Base-by-base conservation (phyloP, 2,329 filamentous ascomycete species). In the Exophiala aquamarina region DNA sequence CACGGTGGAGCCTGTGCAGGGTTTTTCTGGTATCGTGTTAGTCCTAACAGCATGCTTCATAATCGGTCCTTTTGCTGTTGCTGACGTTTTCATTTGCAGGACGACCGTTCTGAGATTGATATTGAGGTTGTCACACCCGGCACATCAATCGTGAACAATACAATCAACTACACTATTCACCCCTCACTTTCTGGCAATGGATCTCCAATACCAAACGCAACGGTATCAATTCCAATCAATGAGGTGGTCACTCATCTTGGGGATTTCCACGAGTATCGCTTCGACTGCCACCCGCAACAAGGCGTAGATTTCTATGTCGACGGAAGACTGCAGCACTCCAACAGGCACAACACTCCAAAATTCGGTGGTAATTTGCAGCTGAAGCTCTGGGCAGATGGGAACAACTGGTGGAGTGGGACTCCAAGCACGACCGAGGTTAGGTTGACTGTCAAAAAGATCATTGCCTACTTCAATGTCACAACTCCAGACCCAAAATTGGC, bases 11-110 rank as follows among this genome's bases (percentile, higher is more conserved):
- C 59, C 17, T 60, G 60, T 46, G 59, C 54, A 9, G 56, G 55
- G 26, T 63, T 63, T 35, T 63, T 63, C 42, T 63, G 61, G 61
- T 63, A 63, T 54, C 56, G 55, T 52, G 61, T 63, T 11, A 26
- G 23, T 26, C 6, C 11, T 26, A 11, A 38, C 50, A 32, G 31
- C 23, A 26, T 18, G 32, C 20, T 15, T n/a, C 8, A n/a, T n/a
- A n/a, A n/a, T n/a, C n/a, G n/a, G n/a, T n/a, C n/a, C n/a, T n/a
- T n/a, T n/a, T 19, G 41, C 5, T 32, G 44, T 17, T 3, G 10
- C 20, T 35, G 23, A 10, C 33, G 10, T 42, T 47, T 36, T 28
- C 17, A 9, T 15, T 40, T 28, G 39, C 41, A 63, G 61, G 48
- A 62, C 26, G 61, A 63, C 41, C 34, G 50, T 29, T 57, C 60